Conservation (phyloP, 176 grass and related monocot genomes). For the Carex parvula region DNA sequence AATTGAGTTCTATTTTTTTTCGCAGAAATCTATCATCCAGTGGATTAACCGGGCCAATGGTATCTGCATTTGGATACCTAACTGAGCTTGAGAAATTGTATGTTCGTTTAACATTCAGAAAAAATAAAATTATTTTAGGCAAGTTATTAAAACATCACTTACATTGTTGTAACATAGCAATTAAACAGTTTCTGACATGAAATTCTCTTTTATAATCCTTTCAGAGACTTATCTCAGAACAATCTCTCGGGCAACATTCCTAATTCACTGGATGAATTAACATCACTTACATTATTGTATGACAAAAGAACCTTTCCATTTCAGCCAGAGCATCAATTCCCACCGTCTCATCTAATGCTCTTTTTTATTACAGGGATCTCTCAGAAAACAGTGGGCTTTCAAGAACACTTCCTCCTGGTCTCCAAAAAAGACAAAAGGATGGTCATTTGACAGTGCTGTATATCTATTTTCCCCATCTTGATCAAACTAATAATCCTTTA, state of each 20-base stretch:
- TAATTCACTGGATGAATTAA: slow-evolving; percentile 32
- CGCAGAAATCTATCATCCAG: slow-evolving; percentile 33
- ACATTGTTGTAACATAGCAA: background rate
- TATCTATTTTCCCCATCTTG: background rate
- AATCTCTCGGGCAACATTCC: slow-evolving; percentile 43
- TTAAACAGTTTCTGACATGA: background rate
- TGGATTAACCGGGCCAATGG: slow-evolving; percentile 28
- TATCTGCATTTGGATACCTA: slow-evolving; percentile 18
- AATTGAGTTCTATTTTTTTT: background rate
- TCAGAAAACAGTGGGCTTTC: slow-evolving; percentile 31
- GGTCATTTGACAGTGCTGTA: slow-evolving; percentile 35
- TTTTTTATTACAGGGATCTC: slow-evolving; percentile 32
- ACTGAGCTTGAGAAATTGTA: slow-evolving; percentile 12
- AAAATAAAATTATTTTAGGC: background rate
- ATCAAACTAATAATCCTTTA: background rate
- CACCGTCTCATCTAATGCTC: background rate
- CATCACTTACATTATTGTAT: slow-evolving; percentile 49
- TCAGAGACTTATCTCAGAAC: slow-evolving; percentile 53
- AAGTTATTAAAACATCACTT: too few species aligned
- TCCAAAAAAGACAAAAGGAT: slow-evolving; percentile 33
- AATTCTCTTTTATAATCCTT: background rate
- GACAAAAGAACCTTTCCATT: background rate
- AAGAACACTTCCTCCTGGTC: slow-evolving; percentile 32
- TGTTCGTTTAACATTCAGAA: background rate
- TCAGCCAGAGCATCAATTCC: background rate